A percentile compares a stretch with the other conserved stretches of the same genome.
phyloP scores from a whole-genome alignment of 1,139 yeast species.

The Yamadazyma dushanensis region DNA sequence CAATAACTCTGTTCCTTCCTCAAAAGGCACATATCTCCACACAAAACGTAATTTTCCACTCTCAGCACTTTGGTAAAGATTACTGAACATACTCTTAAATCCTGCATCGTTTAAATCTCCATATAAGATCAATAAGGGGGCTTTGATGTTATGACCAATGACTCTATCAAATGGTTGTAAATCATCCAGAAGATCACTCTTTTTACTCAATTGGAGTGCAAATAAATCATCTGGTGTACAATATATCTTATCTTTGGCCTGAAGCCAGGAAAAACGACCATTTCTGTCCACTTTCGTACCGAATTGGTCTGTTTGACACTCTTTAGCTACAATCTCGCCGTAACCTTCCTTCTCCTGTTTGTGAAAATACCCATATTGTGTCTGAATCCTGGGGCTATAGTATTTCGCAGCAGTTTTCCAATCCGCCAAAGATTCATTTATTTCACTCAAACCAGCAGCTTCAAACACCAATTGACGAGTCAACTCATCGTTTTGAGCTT shows the following conservation, averaged over 20 bases:
- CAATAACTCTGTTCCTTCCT: slow-evolving; percentile 32
- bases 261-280: slow-evolving; percentile 48
- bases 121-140: slow-evolving; percentile 49
- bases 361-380: slow-evolving; percentile 47
- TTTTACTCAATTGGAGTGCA: slow-evolving; percentile 55
- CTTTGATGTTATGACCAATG: slow-evolving; percentile 44
- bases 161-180: slow-evolving; percentile 57
- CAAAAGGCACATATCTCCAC: slow-evolving; percentile 61
- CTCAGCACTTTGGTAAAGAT: slow-evolving; percentile 59
- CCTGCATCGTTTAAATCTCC: slow-evolving; percentile 48
- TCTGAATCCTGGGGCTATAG: slow-evolving; percentile 60
- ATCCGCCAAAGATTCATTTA: slow-evolving; percentile 38
- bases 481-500: slow-evolving; percentile 35
- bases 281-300: slow-evolving; percentile 30
- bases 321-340: slow-evolving; percentile 22
- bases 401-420: slow-evolving; percentile 54
- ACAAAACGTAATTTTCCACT: slow-evolving; percentile 70
- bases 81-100: slow-evolving; percentile 58
- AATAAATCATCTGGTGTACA: slow-evolving; percentile 69
- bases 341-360: too few species aligned
- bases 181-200: slow-evolving; percentile 16
- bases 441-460: slow-evolving; percentile 22
- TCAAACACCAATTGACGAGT: slow-evolving; percentile 37
- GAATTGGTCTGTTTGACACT: slow-evolving; percentile 37
- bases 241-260: slow-evolving; percentile 51